Conservation (phyloP, 2,329 filamentous ascomycete genomes). For the Alternaria sp. region DNA sequence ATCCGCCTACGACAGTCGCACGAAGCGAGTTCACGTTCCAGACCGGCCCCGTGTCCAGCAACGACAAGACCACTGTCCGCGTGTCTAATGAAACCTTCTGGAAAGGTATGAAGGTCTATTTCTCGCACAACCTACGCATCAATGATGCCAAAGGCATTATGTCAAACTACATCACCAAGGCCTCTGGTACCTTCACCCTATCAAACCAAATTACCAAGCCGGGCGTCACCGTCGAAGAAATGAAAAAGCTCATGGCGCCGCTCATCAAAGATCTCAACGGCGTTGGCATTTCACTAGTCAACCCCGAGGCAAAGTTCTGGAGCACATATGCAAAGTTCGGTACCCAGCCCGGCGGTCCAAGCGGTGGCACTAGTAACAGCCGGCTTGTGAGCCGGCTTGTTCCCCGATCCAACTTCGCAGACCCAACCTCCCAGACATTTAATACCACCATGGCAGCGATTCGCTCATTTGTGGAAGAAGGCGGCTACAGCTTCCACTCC, state of each 20-base stretch:
- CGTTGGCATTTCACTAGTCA: constrained; percentile 23
- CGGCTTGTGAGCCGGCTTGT: constrained; percentile 42
- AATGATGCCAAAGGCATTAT: constrained; percentile 32
- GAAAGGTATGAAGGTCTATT: constrained; percentile 27
- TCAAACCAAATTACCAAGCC: constrained; percentile 26
- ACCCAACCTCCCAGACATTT: constrained; percentile 23
- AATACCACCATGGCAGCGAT: constrained; percentile 27
- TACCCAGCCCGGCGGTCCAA: constrained; percentile 24
- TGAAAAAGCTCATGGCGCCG: constrained; percentile 26
- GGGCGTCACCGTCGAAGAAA: constrained; percentile 19
- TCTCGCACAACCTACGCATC: constrained; percentile 32
- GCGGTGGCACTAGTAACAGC: constrained; percentile 19
- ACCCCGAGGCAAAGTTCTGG: constrained; percentile 25
- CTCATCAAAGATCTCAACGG: constrained; percentile 26
- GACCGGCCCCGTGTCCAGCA: constrained; percentile 25
- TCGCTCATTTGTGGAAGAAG: constrained; percentile 33
- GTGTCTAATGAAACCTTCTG: constrained; percentile 36
- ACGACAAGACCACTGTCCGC: constrained; percentile 18
- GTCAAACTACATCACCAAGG: constrained; percentile 30
- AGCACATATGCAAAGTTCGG: constrained; percentile 26
- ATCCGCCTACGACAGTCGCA: constrained; percentile 31
- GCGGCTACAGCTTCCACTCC: constrained; percentile 34
- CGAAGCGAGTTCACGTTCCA: constrained; percentile 38
- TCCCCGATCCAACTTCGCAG: constrained; percentile 35
- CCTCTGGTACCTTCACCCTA: constrained; percentile 24